A percentile compares a stretch with the other conserved stretches of the same genome.
These are phyloP conservation scores for Ophiostoma sp. DNA, from an alignment of 2,329 filamentous ascomycete species.

Conservation along the genomic window DNA sequence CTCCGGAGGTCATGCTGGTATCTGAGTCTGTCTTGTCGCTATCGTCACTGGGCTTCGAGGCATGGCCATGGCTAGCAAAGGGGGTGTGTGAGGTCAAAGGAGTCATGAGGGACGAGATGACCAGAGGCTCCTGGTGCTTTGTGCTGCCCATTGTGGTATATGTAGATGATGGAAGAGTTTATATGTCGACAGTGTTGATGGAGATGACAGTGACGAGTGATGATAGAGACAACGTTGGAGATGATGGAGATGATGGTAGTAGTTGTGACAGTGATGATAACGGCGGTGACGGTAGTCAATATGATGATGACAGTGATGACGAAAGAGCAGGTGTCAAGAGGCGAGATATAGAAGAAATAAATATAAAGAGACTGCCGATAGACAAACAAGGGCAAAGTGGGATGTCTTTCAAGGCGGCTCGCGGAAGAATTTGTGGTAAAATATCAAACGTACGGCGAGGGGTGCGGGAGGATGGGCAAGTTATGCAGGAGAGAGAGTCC, in stretches of 20 bases:
- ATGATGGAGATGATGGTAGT: background rate
- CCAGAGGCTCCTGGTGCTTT: background rate
- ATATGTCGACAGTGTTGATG: no score
- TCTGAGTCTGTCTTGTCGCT: background rate
- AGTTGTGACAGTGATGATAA: background rate
- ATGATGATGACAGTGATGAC: background rate
- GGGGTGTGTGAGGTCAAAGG: background rate
- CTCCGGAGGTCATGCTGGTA: background rate
- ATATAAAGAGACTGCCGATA: background rate
- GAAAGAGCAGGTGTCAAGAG: background rate
- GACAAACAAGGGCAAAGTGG: background rate
- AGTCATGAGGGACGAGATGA: background rate
- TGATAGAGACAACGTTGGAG: background rate
- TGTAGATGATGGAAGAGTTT: background rate
- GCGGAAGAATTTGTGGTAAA: background rate
- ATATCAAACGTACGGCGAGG: background rate
- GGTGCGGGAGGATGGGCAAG: background rate
- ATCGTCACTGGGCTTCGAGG: slow-evolving; percentile 1
- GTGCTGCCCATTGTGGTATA: background rate
- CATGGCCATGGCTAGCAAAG: background rate
- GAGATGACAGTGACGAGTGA: no score
- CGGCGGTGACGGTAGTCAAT: background rate
- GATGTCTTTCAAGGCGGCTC: background rate
- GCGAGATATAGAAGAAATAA: background rate
- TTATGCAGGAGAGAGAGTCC: background rate